Base-by-base conservation (phyloP, 2,329 filamentous ascomycete genomes). In the Cladosporium sp. region DNA sequence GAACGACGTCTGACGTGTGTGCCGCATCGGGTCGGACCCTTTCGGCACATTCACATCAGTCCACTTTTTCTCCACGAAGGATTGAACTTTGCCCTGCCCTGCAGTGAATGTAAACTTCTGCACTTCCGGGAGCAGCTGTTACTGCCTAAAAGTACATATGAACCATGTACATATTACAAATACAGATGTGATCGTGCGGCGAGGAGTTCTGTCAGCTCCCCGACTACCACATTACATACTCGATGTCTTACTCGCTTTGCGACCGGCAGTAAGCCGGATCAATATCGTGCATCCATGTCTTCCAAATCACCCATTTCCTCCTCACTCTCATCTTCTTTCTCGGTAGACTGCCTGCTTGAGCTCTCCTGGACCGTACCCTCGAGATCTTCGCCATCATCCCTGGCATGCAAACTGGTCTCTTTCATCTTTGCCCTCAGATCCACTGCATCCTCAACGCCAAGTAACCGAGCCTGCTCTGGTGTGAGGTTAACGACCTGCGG, bases 401-500 rank as follows among this genome's bases (percentile, higher is more conserved):
- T 14, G 6, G 30, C 25, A 14, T 64, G 30, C 36, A 72, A 60
- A 11, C 62, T 67, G 18, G 65, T 66, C 63, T 66, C 66, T n/a
- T 62, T 69, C 39, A 73, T 39, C 34, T 69, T 67, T 21, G 62
- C 34, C 18, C 67, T 69, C 26, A 70, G 30, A 60, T 70, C 69
- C 46, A 70, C 71, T 60, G 67, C 67, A 51, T 72, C 70, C 66
- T 66, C 65, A 23, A 74, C 70, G 7, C 75, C 74, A 63, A 83
- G 65, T 64, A 76, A 68, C 63, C 74, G 74, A 65, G 78, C 71
- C 67, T 83, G 81, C 54, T 78, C 77, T 3, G 79, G 73, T 18
- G 80, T 81, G 67, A 84, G 68, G 46, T 89, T 84, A 23, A 89
- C 86, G 34, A 89, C 76, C 43, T 84, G 78, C 23, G 87, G 87